Conservation (phyloP, 2,329 filamentous ascomycete species). For the Helotiales sp. region DNA sequence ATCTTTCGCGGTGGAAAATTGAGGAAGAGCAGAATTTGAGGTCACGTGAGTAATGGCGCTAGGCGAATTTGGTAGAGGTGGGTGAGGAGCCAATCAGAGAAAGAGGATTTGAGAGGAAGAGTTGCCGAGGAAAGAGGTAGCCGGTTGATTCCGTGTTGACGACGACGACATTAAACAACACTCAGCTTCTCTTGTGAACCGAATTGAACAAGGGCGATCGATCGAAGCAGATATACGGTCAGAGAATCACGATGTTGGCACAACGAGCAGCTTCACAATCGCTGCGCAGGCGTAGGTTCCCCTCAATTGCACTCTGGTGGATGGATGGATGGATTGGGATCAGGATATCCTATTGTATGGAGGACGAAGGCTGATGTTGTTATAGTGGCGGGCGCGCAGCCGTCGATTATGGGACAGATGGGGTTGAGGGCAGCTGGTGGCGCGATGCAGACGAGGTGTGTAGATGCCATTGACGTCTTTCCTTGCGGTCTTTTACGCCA, state of each 20-base stretch:
- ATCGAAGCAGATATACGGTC: conserved; percentile 7
- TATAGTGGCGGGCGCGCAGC: conserved; percentile 45
- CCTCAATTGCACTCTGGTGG: background rate
- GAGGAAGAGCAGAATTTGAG: background rate
- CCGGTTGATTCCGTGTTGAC: conserved; percentile 24
- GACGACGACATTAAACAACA: conserved; percentile 25
- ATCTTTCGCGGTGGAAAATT: conserved; percentile 17
- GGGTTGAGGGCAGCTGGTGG: conserved; percentile 41
- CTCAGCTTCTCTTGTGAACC: background rate
- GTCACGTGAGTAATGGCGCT: no score
- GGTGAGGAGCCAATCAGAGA: background rate
- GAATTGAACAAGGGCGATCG: conserved; percentile 3
- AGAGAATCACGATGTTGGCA: conserved; percentile 41
- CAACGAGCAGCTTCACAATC: conserved; percentile 44
- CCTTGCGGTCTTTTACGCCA: background rate
- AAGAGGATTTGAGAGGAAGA: background rate
- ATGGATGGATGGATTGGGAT: background rate
- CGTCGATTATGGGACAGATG: conserved; percentile 40
- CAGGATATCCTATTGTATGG: conserved; percentile 14
- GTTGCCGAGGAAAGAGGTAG: conserved; percentile 22
- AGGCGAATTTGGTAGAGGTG: no score
- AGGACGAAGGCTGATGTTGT: conserved; percentile 11
- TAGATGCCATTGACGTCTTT: background rate
- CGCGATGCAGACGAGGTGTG: conserved; percentile 49
- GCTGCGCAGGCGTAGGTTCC: conserved; percentile 41